phyloP scores from a whole-genome alignment of 2,329 filamentous ascomycete genomes.

The Fusarium sp. region DNA sequence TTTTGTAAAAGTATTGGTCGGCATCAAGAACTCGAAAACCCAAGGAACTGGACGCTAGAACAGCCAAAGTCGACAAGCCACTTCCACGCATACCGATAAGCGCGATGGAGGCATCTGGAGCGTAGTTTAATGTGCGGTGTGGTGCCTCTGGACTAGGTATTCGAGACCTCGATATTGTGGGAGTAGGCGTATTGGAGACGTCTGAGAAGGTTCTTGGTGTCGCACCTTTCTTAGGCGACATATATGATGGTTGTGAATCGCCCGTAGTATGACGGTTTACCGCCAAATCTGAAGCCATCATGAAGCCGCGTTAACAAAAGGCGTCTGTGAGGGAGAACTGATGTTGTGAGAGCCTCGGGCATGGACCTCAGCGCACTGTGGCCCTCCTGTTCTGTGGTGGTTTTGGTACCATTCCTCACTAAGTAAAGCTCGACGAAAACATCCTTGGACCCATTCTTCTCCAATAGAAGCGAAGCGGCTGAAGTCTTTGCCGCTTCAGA shows the following conservation, averaged over 20 bases:
- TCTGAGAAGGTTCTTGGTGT: background rate
- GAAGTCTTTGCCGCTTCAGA: slow-evolving; percentile 5
- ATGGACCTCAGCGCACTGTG: background rate
- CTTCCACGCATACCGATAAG: slow-evolving; percentile 15
- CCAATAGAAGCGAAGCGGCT: background rate
- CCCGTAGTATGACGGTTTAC: background rate
- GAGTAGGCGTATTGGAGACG: background rate
- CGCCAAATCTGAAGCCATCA: background rate
- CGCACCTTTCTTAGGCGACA: background rate
- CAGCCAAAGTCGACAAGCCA: slow-evolving; percentile 5
- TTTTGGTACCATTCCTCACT: background rate
- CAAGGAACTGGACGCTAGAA: slow-evolving; percentile 6
- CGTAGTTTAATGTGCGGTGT: background rate
- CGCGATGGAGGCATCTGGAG: background rate
- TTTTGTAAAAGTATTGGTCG: slow-evolving; percentile 11
- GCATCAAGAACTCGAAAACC: slow-evolving; percentile 7
- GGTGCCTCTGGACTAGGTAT: background rate
- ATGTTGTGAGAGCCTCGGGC: background rate
- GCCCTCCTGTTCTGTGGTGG: background rate
- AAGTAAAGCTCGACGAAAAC: background rate
- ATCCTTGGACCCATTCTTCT: background rate
- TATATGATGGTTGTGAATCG: background rate
- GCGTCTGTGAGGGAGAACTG: too few species aligned
- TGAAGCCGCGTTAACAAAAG: background rate
- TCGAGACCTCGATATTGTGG: background rate